Percentiles rank a stretch among this genome's conserved stretches.
phyloP scores from a whole-genome alignment of 192 early-diverging fungal genomes.

The Radiomyces spectabilis region DNA sequence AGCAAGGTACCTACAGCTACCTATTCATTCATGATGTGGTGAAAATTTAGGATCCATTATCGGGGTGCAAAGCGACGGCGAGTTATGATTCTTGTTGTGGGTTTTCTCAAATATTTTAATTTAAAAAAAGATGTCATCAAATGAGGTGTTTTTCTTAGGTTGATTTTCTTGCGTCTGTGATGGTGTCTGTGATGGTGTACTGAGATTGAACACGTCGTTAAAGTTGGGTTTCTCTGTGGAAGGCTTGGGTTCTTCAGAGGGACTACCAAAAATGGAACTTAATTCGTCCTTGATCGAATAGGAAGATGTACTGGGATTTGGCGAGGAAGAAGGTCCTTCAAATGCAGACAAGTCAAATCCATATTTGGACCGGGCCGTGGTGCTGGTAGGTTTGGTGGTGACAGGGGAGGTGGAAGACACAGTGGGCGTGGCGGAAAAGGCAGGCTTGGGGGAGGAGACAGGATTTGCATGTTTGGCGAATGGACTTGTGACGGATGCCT shows the following conservation, averaged over 20 bases:
- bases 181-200: not conserved
- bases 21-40: no score
- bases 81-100: no score
- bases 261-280: constrained; percentile 9
- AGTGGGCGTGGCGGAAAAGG: not conserved
- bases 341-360: constrained; percentile 26
- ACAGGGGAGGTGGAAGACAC: not conserved
- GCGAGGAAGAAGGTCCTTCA: not conserved
- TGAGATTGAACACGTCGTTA: not conserved
- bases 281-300: constrained; percentile 16
- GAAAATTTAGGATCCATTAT: no score
- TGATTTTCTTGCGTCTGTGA: no score
- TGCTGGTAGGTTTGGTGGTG: constrained; percentile 1
- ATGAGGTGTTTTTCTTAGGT: not conserved
- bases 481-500: no score
- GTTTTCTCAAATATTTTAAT: no score
- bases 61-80: no score
- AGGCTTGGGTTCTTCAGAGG: not conserved
- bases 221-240: not conserved
- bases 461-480: not conserved
- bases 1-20: no score
- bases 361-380: constrained; percentile 24
- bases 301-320: not conserved
- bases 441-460: not conserved
- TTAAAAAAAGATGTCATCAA: not conserved